These are phyloP conservation scores for Monosporozyma siamensis DNA, from an alignment of 805 yeast species.

Conservation along the genomic window DNA sequence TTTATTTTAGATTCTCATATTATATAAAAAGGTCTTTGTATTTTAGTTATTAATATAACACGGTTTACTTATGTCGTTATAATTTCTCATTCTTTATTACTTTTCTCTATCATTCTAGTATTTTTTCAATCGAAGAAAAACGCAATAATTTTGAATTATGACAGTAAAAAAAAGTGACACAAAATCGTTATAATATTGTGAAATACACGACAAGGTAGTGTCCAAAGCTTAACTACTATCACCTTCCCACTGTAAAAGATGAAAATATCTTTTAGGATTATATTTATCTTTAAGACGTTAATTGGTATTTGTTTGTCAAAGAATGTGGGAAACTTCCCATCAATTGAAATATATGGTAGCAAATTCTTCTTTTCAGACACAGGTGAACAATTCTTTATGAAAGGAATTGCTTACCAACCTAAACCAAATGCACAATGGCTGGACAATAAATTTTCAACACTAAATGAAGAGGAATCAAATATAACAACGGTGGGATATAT, in stretches of 20 bases:
- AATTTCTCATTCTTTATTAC: background rate
- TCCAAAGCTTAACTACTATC: too few species aligned
- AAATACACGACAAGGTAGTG: too few species aligned
- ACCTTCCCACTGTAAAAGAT: too few species aligned
- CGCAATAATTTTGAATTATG: too few species aligned
- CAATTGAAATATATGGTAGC: constrained; percentile 58
- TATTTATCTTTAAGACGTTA: background rate
- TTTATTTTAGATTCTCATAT: constrained; percentile 4
- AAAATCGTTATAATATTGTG: too few species aligned
- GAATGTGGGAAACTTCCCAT: constrained; percentile 7
- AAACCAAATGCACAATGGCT: constrained; percentile 27
- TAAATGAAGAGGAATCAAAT: background rate
- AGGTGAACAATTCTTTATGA: constrained; percentile 77
- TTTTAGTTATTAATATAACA: constrained; percentile 12
- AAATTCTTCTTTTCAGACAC: constrained; percentile 65
- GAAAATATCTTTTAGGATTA: too few species aligned
- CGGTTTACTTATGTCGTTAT: constrained; percentile 6
- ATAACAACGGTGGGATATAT: constrained; percentile 29
- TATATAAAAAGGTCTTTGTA: constrained; percentile 13
- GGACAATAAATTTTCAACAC: background rate
- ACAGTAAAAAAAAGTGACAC: too few species aligned
- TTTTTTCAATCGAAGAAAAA: too few species aligned
- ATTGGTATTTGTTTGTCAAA: background rate
- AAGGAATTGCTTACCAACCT: constrained; percentile 83
- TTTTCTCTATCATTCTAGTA: background rate